Base-by-base conservation (phyloP, 805 yeast genomes). In the Suhomyces pyralidae region DNA sequence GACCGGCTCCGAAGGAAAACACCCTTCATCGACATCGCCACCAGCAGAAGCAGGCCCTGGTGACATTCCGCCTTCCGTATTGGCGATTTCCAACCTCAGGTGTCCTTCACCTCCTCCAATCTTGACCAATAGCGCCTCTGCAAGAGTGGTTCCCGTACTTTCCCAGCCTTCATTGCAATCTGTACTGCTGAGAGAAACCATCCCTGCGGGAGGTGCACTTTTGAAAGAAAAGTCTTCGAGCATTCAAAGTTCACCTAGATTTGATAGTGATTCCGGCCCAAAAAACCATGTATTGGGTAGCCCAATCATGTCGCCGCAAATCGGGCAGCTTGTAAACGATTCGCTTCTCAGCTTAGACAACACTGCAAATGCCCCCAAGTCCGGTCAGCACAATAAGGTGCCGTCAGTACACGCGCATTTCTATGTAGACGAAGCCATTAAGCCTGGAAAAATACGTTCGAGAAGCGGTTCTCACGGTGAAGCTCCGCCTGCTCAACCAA, bases 381-480 rank as follows among this genome's bases (percentile, higher is more conserved):
- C 62, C 8, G 57, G 62, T 34, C 46, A 56, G 2, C 86, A 81
- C 61, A 80, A 81, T 58, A 80, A 82, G 64, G 64, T 79, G 19
- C 78, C 87, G 15, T 80, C 88, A 0, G 85, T 85, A 56, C 96
- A 88, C 68, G 91, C 94, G 0, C 96, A 88, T 68, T 88, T 88
- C 64, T 80, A 79, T 58, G 84, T 83, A 8, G 88, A 84, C 55
- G 92, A 87, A 52, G 76, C 86, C 1, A 64, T 82, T n/a, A 85
- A 81, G 61, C 84, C 69, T 6, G 65, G 59, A 8, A 73, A 72
- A 51, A 51, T 61, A 4, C 52, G 77, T 40, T 71, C 77, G 2
- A 63, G 79, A 51, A 73, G 78, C 56, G 75, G 76, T 7, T 73
- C 78, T 10, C 59, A 61, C 40, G 61, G 42, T 6, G 36, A 40